Evolutionary conservation across 257 asterid genomes (phyloP).

Genomic region (Plantago major): DNA sequence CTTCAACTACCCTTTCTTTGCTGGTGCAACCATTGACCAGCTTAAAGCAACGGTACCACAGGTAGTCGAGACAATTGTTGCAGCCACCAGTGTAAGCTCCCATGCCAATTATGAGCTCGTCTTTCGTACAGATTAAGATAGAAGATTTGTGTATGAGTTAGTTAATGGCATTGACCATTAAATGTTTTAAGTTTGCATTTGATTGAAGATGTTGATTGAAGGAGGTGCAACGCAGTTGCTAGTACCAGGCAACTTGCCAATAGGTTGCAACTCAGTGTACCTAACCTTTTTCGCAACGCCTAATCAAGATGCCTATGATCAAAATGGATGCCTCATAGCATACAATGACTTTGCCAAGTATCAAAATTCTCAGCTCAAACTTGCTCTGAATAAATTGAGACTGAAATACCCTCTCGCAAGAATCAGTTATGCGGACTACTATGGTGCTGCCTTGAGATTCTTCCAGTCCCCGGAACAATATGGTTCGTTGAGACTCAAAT

Average conservation of each 20-base stretch:
- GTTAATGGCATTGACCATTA: background rate
- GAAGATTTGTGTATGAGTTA: no score
- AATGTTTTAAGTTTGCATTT: background rate
- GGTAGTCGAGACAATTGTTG: slow-evolving; percentile 52
- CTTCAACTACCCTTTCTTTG: slow-evolving; percentile 66
- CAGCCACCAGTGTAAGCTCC: slow-evolving; percentile 47
- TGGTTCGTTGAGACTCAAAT: slow-evolving; percentile 27
- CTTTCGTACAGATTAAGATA: no score
- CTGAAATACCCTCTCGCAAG: slow-evolving; percentile 50
- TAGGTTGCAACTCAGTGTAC: slow-evolving; percentile 73
- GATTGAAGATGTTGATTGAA: slow-evolving; percentile 46
- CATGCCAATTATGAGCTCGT: no score
- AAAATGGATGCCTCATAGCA: slow-evolving; percentile 60
- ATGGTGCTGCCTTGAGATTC: slow-evolving; percentile 55
- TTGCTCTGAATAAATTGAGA: slow-evolving; percentile 43
- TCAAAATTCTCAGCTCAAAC: slow-evolving; percentile 53
- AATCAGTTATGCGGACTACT: slow-evolving; percentile 71
- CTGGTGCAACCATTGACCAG: slow-evolving; percentile 49
- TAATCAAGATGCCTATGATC: slow-evolving; percentile 46
- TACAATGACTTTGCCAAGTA: slow-evolving; percentile 59
- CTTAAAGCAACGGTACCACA: slow-evolving; percentile 51
- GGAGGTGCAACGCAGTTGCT: slow-evolving; percentile 71
- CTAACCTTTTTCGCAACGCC: slow-evolving; percentile 55
- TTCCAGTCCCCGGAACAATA: slow-evolving; percentile 52
- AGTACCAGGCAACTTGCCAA: slow-evolving; percentile 72